A percentile compares a stretch with the other conserved stretches of the same genome.
These are phyloP conservation scores for Pythium phragmitis DNA, from an alignment of 352 stramenopile species.

Conservation along the genomic window DNA sequence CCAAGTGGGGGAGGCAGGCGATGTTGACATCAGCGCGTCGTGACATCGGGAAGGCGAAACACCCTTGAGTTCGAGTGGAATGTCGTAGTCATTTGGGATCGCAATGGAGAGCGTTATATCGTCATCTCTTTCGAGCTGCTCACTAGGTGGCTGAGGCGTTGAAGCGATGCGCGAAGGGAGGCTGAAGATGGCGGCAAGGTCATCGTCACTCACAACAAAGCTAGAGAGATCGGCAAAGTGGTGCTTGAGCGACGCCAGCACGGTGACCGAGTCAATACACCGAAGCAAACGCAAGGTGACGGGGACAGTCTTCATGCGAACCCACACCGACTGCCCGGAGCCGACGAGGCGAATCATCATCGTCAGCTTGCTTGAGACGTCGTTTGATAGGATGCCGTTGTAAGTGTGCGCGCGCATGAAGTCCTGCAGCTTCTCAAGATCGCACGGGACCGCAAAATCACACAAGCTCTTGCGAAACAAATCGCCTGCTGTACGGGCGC, in stretches of 20 bases:
- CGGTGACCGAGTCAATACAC: conserved; percentile 75
- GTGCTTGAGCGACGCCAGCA: conserved; percentile 33
- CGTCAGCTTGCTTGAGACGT: conserved; percentile 32
- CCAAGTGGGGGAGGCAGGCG: conserved; percentile 15
- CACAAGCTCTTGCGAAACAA: conserved; percentile 67
- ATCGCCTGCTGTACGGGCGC: conserved; percentile 27
- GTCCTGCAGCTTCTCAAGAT: conserved; percentile 67
- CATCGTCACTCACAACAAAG: conserved; percentile 72
- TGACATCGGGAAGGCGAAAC: conserved; percentile 7
- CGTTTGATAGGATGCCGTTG: conserved; percentile 17
- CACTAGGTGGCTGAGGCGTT: neutral
- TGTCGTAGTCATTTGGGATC: conserved; percentile 8
- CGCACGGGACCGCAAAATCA: conserved; percentile 49
- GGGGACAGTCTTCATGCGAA: conserved; percentile 57
- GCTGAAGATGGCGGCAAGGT: conserved; percentile 42
- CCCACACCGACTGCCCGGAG: conserved; percentile 37
- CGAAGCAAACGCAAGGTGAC: conserved; percentile 73
- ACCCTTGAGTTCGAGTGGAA: conserved; percentile 60
- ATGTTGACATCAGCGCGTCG: conserved; percentile 16
- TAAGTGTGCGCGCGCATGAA: conserved; percentile 40
- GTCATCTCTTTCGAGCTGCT: neutral
- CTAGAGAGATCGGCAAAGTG: conserved; percentile 70
- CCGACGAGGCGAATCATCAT: conserved; percentile 45
- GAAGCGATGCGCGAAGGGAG: conserved; percentile 11
- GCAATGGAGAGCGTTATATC: conserved; percentile 2